Evolutionary conservation across 352 stramenopile genomes (phyloP).

Genomic region (Halophytophthora batemanensis): DNA sequence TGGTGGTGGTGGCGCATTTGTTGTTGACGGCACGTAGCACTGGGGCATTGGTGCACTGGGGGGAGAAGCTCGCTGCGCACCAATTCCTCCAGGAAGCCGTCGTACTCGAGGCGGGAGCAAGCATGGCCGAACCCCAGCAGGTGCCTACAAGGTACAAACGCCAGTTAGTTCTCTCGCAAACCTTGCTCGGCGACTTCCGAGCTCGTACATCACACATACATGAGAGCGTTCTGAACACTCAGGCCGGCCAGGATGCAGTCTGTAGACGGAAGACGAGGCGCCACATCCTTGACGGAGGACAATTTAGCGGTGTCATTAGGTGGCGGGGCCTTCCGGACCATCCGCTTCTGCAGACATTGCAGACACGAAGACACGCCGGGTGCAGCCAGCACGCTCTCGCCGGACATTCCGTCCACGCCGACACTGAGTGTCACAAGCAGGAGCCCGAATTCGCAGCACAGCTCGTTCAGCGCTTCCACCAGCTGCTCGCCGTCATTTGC

Average conservation of each 20-base stretch:
- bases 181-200: no score
- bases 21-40: constrained; percentile 19
- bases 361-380: constrained; percentile 40
- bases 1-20: constrained; percentile 14
- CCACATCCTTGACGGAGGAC: no score
- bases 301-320: neutral
- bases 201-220: constrained; percentile 13
- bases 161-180: neutral
- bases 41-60: constrained; percentile 40
- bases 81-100: constrained; percentile 42
- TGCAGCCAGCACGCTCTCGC: constrained; percentile 31
- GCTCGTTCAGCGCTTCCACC: constrained; percentile 38
- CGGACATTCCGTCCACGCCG: constrained; percentile 34
- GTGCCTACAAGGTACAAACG: constrained; percentile 3
- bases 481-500: constrained; percentile 15
- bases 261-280: constrained; percentile 27
- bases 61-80: constrained; percentile 37
- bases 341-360: constrained; percentile 45
- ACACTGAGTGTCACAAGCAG: constrained; percentile 31
- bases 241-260: constrained; percentile 50
- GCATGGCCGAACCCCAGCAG: constrained; percentile 29
- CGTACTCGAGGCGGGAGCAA: constrained; percentile 45
- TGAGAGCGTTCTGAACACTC: constrained; percentile 36
- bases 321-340: constrained; percentile 22
- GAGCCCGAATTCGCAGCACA: constrained; percentile 34